Base-by-base conservation (phyloP, 106 monocot species). In the Dendrobium chrysotoxum region DNA sequence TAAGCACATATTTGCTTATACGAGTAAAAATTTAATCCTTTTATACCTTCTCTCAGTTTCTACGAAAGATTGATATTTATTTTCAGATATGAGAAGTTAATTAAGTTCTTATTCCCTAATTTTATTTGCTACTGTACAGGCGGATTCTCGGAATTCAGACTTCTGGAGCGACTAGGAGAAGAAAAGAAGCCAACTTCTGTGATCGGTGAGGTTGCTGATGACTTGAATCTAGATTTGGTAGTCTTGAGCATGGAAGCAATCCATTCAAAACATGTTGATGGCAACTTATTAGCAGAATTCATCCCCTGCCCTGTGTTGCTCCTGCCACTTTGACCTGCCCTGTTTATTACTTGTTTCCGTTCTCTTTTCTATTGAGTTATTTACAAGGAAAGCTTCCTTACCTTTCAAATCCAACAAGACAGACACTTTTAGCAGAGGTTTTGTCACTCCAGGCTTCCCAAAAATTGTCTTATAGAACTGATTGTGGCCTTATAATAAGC, bases 241-340 rank as follows among this genome's bases (percentile, higher is more conserved):
- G 90, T 99, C 21, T 82, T 99, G 75, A 99, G 98, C 91, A 99
- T 99, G 98, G 98, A 99, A 83, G 90, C 98, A 28, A 95, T 99
- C 50, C 98, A 99, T 72, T 95, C 98, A 13, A 95, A 95, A 75
- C 92, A 95, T 50, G 95, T 99, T 7, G 98, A 99, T 79, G 98
- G 88, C n/a, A 99, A 99, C 84, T 88, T 99, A 23, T 67, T 99
- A 76, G 98, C 98, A 12, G 98, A 99, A 84, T 99, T 99, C 83
- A 86, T 95, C 53, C 98, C 98, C 44, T 99, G 98, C 73, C 98
- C 98, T 40, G 95, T 99, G 40, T 75, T 99, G 40, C 95, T 99
- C 78, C 84, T 99, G 40, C 98, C 98, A 3, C 91, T 99, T 42
- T 99, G 87, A 75, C 16, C n/a, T 40, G 30, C 35, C 70, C 31